Base-by-base conservation (phyloP, 805 yeast species). In the Hemisphaericaspora nanyangensis region DNA sequence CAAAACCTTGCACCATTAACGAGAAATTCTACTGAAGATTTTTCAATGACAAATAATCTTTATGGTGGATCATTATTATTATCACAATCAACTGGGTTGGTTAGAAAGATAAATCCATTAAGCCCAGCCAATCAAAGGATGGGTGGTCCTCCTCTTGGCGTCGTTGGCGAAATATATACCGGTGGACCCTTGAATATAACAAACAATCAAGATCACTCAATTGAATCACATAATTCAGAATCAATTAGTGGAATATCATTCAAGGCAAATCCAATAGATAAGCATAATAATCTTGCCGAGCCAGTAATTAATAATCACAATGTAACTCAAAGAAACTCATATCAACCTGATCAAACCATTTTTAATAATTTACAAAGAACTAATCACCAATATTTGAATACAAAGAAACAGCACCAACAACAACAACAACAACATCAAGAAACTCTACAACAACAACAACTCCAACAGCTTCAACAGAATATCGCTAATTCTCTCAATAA, bases 21-120 rank as follows among this genome's bases (percentile, higher is more conserved):
- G 3, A 47, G 45, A 31, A 60, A 59, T 38, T 57, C 62, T 3
- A 45, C 54, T 3, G 65, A 60, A 15, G 64, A 62, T 31, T 47
- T 55, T 17, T 28, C 19, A 17, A 19, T 17, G 7, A 10, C 10
- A 10, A 55, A 50, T 20, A 65, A 66, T 43, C 34, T 67, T 34
- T 68, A 68, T 43, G 72, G 73, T 6, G 73, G 73, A 3, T 65
- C 71, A 7, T 48, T 68, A 12, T 54, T 68, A 32, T 47, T 68
- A 16, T 68, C 73, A 3, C 74, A 68, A 43, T 64, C 71, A 2
- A 68, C 74, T 0, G 74, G 74, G 3, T 43, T 66, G 31, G 60
- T 64, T 5, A 58, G 61, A 37, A 67, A 68, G 43, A 43, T 68
- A 1, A 61, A 60, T 31, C 39, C 33, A 18, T 6, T 4, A 5